These are phyloP conservation scores for Polyporus tsugae DNA, from an alignment of 1,284 basidiomycete genomes.

Conservation along the genomic window DNA sequence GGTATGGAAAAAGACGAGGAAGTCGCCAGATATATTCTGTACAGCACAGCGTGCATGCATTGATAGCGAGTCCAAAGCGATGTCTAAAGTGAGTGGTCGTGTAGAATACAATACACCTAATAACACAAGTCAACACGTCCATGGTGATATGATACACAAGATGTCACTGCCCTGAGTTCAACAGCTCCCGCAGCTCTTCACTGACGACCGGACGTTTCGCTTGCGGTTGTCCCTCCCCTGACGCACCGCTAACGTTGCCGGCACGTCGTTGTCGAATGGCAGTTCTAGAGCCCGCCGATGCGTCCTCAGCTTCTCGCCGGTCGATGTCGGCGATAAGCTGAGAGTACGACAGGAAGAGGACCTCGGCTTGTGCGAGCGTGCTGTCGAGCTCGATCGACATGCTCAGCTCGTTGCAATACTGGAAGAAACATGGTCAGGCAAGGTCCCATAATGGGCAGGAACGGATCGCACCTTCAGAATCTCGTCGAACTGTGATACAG, in stretches of 20 bases:
- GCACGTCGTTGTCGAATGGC: constrained; percentile 23
- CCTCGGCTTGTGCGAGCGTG: constrained; percentile 93
- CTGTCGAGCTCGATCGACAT: constrained; percentile 94
- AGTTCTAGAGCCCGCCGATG: constrained; percentile 14
- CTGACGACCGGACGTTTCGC: constrained; percentile 26
- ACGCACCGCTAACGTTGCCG: constrained; percentile 10
- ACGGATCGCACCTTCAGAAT: constrained; percentile 75
- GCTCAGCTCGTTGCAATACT: constrained; percentile 94
- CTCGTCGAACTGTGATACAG: constrained; percentile 73
- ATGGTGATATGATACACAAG: constrained; percentile 14
- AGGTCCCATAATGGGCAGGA: neutral
- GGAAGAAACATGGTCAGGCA: constrained; percentile 8
- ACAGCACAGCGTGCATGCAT: constrained; percentile 3
- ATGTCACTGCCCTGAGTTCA: constrained; percentile 30
- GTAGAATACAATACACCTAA: constrained; percentile 27
- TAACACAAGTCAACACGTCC: constrained; percentile 28
- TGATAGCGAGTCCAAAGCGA: constrained; percentile 9
- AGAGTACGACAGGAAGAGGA: constrained; percentile 87
- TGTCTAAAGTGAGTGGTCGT: constrained; percentile 10
- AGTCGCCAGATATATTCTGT: neutral
- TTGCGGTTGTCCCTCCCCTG: neutral
- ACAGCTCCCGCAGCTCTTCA: constrained; percentile 29
- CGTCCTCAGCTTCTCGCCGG: constrained; percentile 67
- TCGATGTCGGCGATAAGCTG: constrained; percentile 92
- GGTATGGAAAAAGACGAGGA: neutral